Conservation (phyloP, 2,329 filamentous ascomycete species). For the Aspergillus latus region DNA sequence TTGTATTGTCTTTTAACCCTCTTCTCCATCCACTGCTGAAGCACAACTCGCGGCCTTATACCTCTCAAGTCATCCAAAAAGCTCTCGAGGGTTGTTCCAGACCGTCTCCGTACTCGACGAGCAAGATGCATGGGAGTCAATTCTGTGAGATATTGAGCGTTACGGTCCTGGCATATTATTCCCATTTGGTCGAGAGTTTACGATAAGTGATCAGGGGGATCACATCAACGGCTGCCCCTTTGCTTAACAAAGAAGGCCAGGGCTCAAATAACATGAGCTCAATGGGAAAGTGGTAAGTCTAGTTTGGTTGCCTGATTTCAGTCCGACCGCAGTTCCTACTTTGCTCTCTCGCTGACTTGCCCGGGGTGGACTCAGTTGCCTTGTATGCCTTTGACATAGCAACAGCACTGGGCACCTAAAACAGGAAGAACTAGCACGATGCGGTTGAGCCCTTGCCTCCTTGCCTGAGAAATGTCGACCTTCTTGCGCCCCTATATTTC, state of each 20-base stretch:
- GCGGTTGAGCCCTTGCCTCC: not conserved
- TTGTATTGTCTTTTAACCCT: not conserved
- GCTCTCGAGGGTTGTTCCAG: not conserved
- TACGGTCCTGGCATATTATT: not conserved
- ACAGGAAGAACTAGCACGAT: not conserved
- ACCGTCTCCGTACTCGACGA: not conserved
- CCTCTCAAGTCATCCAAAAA: not conserved
- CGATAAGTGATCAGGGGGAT: not conserved
- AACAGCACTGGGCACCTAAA: not conserved
- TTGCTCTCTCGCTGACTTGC: too few relatives aligned
- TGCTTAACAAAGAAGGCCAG: too few relatives aligned
- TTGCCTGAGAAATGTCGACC: not conserved
- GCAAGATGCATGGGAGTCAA: not conserved
- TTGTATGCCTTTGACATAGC: not conserved
- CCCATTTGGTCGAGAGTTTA: not conserved
- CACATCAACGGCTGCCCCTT: too few relatives aligned
- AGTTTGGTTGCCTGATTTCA: too few relatives aligned
- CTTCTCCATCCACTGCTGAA: conserved; percentile 21
- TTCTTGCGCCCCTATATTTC: not conserved
- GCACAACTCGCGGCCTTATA: not conserved
- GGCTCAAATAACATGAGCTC: too few relatives aligned
- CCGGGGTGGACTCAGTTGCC: not conserved
- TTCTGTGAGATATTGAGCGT: not conserved
- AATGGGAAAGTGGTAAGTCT: too few relatives aligned
- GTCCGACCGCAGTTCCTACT: too few relatives aligned